Evolutionary conservation across 768 basidiomycete genomes (phyloP).

Genomic region (Strobilomyces confusus): DNA sequence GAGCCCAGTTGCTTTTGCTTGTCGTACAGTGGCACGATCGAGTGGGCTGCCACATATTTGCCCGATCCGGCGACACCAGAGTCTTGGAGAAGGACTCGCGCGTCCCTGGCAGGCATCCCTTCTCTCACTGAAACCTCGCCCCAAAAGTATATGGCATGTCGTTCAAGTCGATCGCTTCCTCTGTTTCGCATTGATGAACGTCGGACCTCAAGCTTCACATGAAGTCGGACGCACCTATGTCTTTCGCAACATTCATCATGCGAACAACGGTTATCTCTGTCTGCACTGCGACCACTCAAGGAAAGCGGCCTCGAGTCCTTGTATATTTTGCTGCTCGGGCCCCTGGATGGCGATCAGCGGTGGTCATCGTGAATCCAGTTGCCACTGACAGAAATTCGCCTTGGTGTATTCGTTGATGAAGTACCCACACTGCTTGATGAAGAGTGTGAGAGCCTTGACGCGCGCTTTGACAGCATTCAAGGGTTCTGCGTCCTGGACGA

Average conservation of each 20-base stretch:
- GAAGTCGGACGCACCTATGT: neutral
- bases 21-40: too few relatives aligned
- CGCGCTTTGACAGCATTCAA: neutral
- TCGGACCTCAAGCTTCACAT: neutral
- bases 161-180: too few relatives aligned
- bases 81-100: neutral
- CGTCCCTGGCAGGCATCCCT: neutral
- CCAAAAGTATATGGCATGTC: too few relatives aligned
- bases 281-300: neutral
- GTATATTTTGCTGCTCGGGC: neutral
- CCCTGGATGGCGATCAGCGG: neutral
- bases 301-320: neutral
- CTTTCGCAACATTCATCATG: neutral
- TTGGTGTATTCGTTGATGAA: neutral
- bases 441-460: neutral
- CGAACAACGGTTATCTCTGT: neutral
- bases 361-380: neutral
- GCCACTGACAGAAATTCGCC: neutral
- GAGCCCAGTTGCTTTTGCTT: too few relatives aligned
- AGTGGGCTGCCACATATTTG: too few relatives aligned
- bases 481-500: neutral
- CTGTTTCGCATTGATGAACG: neutral
- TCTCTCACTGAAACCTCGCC: neutral
- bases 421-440: conserved; percentile 1
- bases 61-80: neutral